Conservation (phyloP, 306 rosid genomes). For the Cucurbita argyrosperma region DNA sequence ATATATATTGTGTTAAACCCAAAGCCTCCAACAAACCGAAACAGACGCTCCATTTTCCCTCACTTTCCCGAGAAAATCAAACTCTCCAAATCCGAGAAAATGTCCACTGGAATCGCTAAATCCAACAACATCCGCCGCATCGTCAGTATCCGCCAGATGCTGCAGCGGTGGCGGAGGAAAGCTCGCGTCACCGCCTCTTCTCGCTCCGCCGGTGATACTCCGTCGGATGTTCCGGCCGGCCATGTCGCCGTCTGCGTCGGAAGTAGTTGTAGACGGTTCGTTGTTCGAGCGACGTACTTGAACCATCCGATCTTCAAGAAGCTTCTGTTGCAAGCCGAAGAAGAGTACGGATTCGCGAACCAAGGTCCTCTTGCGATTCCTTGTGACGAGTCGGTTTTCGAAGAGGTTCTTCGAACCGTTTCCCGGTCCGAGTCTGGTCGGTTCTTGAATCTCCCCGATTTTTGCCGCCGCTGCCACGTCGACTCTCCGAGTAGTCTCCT, state of each 20-base stretch:
- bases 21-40: neutral
- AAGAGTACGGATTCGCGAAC: constrained; percentile 81
- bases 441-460: constrained; percentile 19
- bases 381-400: constrained; percentile 63
- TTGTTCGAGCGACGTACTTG: constrained; percentile 58
- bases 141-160: constrained; percentile 72
- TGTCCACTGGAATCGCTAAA: constrained; percentile 32
- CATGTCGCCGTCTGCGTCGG: constrained; percentile 86
- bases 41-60: neutral
- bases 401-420: constrained; percentile 44
- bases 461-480: constrained; percentile 49
- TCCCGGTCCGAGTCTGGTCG: constrained; percentile 29
- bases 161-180: constrained; percentile 59
- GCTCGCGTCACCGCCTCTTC: constrained; percentile 20
- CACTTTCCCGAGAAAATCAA: neutral
- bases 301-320: constrained; percentile 81
- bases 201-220: neutral
- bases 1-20: neutral
- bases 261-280: constrained; percentile 36
- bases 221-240: constrained; percentile 69
- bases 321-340: constrained; percentile 69
- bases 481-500: constrained; percentile 19
- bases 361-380: constrained; percentile 69
- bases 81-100: neutral
- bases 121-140: constrained; percentile 69